Conservation (phyloP, 345 rosid species). For the Brassica juncea region DNA sequence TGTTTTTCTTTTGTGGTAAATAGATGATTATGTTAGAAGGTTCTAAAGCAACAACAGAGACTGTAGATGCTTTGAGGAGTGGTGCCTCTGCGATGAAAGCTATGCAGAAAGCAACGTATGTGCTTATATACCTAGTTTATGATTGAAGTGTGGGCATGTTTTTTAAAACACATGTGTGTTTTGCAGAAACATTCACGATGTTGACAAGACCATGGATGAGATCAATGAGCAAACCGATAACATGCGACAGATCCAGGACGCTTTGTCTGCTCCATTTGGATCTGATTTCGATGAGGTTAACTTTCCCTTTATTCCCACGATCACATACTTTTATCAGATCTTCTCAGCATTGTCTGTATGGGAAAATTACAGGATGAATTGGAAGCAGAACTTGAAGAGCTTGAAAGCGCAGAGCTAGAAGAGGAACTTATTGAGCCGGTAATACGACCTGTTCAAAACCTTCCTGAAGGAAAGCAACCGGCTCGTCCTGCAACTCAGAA, state of each 20-base stretch:
- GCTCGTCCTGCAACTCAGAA: slow-evolving; percentile 64
- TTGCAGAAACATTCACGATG: slow-evolving; percentile 81
- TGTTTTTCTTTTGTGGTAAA: not conserved
- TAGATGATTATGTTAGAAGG: slow-evolving; percentile 93
- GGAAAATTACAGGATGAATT: slow-evolving; percentile 71
- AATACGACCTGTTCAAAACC: slow-evolving; percentile 44
- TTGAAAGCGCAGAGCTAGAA: slow-evolving; percentile 83
- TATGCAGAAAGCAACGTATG: slow-evolving; percentile 94
- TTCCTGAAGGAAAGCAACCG: slow-evolving; percentile 62
- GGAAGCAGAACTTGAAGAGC: slow-evolving; percentile 92
- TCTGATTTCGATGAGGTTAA: slow-evolving; percentile 85
- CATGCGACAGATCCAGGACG: slow-evolving; percentile 93
- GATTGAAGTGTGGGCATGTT: not conserved
- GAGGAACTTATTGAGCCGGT: slow-evolving; percentile 82
- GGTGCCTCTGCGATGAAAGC: slow-evolving; percentile 86
- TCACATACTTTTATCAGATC: not conserved
- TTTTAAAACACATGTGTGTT: slow-evolving; percentile 8
- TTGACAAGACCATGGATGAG: slow-evolving; percentile 87
- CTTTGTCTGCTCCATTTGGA: slow-evolving; percentile 76
- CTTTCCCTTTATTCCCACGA: not conserved
- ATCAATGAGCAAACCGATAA: slow-evolving; percentile 85
- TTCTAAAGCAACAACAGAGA: slow-evolving; percentile 85
- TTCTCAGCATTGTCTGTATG: not conserved
- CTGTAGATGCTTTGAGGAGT: slow-evolving; percentile 86
- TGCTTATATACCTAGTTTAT: not conserved